Percentiles rank a stretch among this genome's conserved stretches.
Evolutionary conservation across 176 grass and related monocot genomes (phyloP).

Genomic region (Raddia guianensis): DNA sequence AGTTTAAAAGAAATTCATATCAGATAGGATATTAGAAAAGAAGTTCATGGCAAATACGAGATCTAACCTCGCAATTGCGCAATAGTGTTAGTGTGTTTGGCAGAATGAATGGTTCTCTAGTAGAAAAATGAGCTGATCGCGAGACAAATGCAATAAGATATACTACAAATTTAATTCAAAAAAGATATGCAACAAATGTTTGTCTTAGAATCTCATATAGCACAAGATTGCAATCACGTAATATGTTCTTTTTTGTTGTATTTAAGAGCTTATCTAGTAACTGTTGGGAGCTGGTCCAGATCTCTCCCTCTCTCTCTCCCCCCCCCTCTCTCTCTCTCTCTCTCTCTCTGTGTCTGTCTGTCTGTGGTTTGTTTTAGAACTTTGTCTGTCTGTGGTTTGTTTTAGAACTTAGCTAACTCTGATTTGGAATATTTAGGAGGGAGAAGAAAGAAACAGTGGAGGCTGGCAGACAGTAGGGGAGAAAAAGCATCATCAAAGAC

Average conservation of each 20-base stretch:
- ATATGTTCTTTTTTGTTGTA: background rate
- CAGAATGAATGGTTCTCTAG: background rate
- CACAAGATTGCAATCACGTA: slow-evolving; percentile 1
- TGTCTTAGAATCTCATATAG: background rate
- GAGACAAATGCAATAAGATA: background rate
- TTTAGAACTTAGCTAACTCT: slow-evolving; percentile 2
- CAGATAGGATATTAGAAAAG: too few species aligned
- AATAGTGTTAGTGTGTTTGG: background rate
- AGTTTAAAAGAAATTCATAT: too few species aligned
- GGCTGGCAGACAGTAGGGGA: slow-evolving; percentile 66
- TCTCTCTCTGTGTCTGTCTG: too few species aligned
- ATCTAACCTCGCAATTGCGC: too few species aligned
- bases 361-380: too few species aligned
- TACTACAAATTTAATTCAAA: background rate
- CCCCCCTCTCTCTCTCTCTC: too few species aligned
- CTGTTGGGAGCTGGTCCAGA: background rate
- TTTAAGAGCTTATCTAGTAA: slow-evolving; percentile 31
- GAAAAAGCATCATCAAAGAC: slow-evolving; percentile 67
- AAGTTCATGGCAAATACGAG: too few species aligned
- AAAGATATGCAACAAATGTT: background rate
- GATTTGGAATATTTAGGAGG: slow-evolving; percentile 49
- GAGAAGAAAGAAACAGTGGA: slow-evolving; percentile 44
- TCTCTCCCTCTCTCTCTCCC: background rate
- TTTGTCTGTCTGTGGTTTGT: too few species aligned
- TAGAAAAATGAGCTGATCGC: background rate